Conservation (phyloP, 768 basidiomycete genomes). For the Rubroboletus pulcherrimus region DNA sequence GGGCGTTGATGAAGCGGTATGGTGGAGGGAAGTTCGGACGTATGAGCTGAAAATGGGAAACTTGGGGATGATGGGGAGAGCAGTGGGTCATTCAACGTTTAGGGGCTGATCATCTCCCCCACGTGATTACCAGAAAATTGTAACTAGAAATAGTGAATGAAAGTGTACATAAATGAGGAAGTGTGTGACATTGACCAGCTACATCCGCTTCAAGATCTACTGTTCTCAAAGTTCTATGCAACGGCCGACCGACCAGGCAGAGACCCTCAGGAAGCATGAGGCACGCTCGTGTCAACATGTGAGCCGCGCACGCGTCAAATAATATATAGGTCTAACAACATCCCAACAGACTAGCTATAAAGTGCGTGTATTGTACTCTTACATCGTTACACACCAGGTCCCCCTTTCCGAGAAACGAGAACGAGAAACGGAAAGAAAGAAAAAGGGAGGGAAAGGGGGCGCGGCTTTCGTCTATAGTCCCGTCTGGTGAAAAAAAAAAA, state of each 20-base stretch:
- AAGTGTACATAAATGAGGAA: too few relatives aligned
- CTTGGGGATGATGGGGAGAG: too few relatives aligned
- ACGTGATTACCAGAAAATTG: too few relatives aligned
- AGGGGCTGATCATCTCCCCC: too few relatives aligned
- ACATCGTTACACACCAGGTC: background rate
- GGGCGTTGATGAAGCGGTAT: constrained; percentile 35
- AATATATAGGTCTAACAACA: background rate
- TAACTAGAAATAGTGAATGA: too few relatives aligned
- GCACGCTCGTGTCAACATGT: too few relatives aligned
- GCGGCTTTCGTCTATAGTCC: background rate
- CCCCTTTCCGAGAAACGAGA: background rate
- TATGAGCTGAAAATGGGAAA: background rate
- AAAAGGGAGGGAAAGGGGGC: background rate
- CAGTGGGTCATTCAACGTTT: too few relatives aligned
- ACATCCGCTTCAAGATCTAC: too few relatives aligned
- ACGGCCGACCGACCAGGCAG: background rate
- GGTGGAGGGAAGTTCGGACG: constrained; percentile 14
- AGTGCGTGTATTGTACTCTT: background rate
- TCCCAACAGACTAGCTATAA: background rate
- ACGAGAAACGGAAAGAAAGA: background rate
- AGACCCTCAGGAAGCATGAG: too few relatives aligned
- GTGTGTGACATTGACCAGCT: too few relatives aligned
- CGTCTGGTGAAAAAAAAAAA: background rate
- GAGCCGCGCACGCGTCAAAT: background rate
- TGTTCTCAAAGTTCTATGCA: too few relatives aligned